Evolutionary conservation across 805 yeast species (phyloP), one percentile per base, ranked within the genome.

Genomic region (Suhomyces kilbournensis): DNA sequence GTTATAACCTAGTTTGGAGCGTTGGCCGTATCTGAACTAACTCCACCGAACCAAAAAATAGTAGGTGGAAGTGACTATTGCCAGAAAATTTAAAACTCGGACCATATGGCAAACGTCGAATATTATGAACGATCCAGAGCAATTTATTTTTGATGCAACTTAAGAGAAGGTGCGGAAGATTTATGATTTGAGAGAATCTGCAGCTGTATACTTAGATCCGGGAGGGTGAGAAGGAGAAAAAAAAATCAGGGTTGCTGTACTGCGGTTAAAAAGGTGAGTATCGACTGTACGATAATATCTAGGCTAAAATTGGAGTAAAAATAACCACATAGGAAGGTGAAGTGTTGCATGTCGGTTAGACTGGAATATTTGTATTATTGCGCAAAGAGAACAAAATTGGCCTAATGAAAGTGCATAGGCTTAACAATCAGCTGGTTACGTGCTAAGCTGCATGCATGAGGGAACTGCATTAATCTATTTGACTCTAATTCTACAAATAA

Each of bases 321-420:
- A 44, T 45, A 45, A 23, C 48, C 40, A 32, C 48, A 45, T n/a
- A 32, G 15, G 25, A 26, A 20, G 34, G 34, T 9, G 34, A 26
- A 26, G n/a, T 44, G 35, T 44, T 44, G 34, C 26, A 30, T 20
- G 28, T 45, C 48, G 48, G 48, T 45, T 45, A 45, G 40, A 45
- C 32, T 32, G 17, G 48, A 45, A 45, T 19, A 30, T 45, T 45
- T 19, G 40, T 35, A 30, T 23, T 38, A 19, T 19, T 7, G 42
- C 22, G 42, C 42, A 17, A 38, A 38, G 23, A 38, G 42, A 38
- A 38, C 5, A 38, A 38, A 38, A 38, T 38, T 19, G 42, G 9
- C 17, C 23, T 19, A 38, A 19, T 19, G 19, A 19, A 17, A 38
- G 23, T 38, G 42, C 9, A 38, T 19, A 19, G 42, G 15, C 19